Evolutionary conservation across 2,329 filamentous ascomycete species (phyloP).

Genomic region (Cordyceps pruinosa): DNA sequence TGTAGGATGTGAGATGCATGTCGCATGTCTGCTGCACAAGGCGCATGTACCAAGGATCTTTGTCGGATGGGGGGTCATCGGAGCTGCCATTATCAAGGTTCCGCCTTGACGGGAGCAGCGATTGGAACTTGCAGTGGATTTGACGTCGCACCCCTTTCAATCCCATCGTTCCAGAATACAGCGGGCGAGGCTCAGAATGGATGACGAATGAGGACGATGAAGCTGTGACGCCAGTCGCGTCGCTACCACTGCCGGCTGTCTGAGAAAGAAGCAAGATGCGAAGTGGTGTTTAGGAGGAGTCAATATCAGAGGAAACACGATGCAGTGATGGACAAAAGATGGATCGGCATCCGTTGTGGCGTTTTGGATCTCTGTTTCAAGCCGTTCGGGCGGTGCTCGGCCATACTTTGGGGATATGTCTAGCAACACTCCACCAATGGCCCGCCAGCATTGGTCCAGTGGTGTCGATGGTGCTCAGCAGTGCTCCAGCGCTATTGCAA

Average conservation of each 20-base stretch:
- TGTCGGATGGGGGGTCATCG: conserved; percentile 14
- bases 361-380: conserved; percentile 22
- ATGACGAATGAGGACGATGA: too few relatives aligned
- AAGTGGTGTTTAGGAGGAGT: not conserved
- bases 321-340: not conserved
- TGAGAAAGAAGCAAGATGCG: not conserved
- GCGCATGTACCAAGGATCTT: conserved; percentile 23
- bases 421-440: conserved; percentile 27
- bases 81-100: conserved; percentile 19
- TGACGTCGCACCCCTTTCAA: conserved; percentile 32
- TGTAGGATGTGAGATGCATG: not conserved
- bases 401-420: conserved; percentile 27
- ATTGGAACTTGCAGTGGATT: conserved; percentile 28
- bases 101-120: conserved; percentile 24
- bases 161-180: conserved; percentile 24
- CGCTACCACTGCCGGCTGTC: not conserved
- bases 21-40: not conserved
- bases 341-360: conserved; percentile 1
- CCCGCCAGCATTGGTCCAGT: conserved; percentile 15
- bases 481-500: conserved; percentile 2
- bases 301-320: not conserved
- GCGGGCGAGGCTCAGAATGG: conserved; percentile 8
- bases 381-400: conserved; percentile 31
- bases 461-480: not conserved
- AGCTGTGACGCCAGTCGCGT: too few relatives aligned